Evolutionary conservation across 148 eudicot species (phyloP), one percentile per base, ranked within the genome.

Genomic region (Fallopia convolvulus): DNA sequence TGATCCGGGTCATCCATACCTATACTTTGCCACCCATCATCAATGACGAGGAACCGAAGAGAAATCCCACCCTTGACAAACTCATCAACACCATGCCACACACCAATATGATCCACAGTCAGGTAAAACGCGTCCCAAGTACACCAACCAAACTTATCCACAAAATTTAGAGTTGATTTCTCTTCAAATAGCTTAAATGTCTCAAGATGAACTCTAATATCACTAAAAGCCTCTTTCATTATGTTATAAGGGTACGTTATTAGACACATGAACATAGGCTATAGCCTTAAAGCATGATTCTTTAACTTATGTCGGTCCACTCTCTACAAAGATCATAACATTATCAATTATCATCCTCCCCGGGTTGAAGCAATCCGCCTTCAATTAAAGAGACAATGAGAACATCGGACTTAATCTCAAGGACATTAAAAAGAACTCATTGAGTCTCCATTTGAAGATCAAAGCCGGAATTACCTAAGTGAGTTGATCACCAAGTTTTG

Each of bases 401-500:
- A 23, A 82, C 89, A 77, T 88, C 87, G 18, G 92, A 80, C 58
- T 80, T 72, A 17, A 79, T 83, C 46, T 90, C 92, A 30, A 89
- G 90, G 75, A 87, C 89, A 63, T 88, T 83, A 17, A 90, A 49
- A 77, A 90, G 79, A 4, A 90, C 75, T 89, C 92, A 87, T 75
- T 88, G 94, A 12, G 94, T 90, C 75, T 90, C 94, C 87, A 84
- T 87, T 79, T 87, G 90, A n/a, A 90, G 75, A 72, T 90, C 89
- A 0, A 90, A 88, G 8, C 90, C 91, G 44, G 80, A 82, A 4
- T 44, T 85, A 5, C 92, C 94, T 1, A 85, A 90, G 40, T 88
- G 94, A 17, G 94, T 90, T 52, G 92, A 85, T 92, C 94, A 90
- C 94, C 90, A 90, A 2, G 92, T 87, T 73, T 90, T 90, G 84